Conservation (phyloP, 805 yeast genomes). For the Candida tibetensis region DNA sequence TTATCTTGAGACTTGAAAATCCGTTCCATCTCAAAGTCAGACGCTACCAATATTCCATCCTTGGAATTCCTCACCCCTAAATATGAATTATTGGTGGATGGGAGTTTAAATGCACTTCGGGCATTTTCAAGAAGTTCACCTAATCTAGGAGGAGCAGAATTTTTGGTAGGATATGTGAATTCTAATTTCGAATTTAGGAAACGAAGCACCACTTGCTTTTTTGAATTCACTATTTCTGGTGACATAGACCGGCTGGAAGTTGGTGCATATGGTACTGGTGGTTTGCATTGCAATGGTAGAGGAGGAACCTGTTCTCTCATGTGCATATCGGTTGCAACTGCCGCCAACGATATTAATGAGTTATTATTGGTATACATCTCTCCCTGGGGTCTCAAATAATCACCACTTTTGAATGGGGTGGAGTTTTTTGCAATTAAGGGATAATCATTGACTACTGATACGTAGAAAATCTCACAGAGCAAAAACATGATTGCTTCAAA, state of each 20-base stretch:
- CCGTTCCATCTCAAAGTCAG: constrained; percentile 39
- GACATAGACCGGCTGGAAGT: constrained; percentile 3
- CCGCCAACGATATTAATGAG: constrained; percentile 31
- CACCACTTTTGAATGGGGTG: constrained; percentile 4
- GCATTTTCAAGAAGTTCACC: constrained; percentile 78
- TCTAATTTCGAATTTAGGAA: constrained; percentile 56
- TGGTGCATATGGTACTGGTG: not conserved
- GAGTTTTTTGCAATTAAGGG: constrained; percentile 53
- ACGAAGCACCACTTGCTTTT: constrained; percentile 40
- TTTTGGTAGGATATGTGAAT: constrained; percentile 60
- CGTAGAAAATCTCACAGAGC: constrained; percentile 66
- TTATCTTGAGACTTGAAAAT: constrained; percentile 28
- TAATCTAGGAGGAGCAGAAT: constrained; percentile 77
- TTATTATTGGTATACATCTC: constrained; percentile 4
- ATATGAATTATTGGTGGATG: constrained; percentile 10
- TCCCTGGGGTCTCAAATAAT: constrained; percentile 5
- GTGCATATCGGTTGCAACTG: constrained; percentile 30
- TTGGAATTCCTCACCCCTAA: constrained; percentile 27
- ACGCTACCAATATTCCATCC: constrained; percentile 24
- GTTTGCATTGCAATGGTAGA: not conserved
- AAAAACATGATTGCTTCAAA: constrained; percentile 67
- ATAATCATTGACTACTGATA: constrained; percentile 56
- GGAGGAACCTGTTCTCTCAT: constrained; percentile 9
- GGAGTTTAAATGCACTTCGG: constrained; percentile 57
- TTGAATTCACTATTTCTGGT: constrained; percentile 5